phyloP scores from a whole-genome alignment of 2,329 filamentous ascomycete species.

The Neofusicoccum sp. region DNA sequence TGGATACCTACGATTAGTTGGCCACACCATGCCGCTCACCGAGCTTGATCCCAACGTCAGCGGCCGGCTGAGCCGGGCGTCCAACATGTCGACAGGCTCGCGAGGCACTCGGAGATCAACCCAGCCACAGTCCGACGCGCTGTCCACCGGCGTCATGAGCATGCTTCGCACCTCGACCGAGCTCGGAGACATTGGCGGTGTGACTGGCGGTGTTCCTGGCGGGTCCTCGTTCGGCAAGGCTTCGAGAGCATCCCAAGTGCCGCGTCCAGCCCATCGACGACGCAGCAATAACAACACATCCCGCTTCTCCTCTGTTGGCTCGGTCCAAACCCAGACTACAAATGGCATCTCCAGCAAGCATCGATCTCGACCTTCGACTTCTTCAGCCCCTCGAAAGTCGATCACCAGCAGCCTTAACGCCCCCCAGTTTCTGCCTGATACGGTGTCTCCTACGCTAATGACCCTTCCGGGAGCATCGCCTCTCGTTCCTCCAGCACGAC shows the following conservation, averaged over 20 bases:
- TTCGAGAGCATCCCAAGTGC: conserved; percentile 37
- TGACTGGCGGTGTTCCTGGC: conserved; percentile 42
- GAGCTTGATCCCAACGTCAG: conserved; percentile 46
- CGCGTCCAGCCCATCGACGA: conserved; percentile 34
- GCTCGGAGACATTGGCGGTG: conserved; percentile 44
- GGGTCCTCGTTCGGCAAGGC: conserved; percentile 39
- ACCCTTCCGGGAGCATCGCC: conserved; percentile 32
- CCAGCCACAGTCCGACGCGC: conserved; percentile 30
- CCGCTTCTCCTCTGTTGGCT: conserved; percentile 38
- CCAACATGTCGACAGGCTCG: conserved; percentile 42
- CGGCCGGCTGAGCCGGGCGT: conserved; percentile 48
- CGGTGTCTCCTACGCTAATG: conserved; percentile 35
- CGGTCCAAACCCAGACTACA: conserved; percentile 43
- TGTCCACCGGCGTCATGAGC: conserved; percentile 43
- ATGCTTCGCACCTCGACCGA: conserved; percentile 53
- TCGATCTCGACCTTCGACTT: conserved; percentile 37
- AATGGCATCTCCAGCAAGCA: conserved; percentile 37
- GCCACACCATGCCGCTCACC: conserved; percentile 44
- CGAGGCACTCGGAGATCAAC: conserved; percentile 27
- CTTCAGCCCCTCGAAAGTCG: conserved; percentile 40
- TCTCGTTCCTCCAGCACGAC: conserved; percentile 26
- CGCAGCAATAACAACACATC: conserved; percentile 32
- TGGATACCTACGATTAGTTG: conserved; percentile 13
- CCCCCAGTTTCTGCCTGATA: conserved; percentile 41
- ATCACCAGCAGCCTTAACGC: conserved; percentile 43